Base-by-base conservation (phyloP, 495 filamentous ascomycete genomes). In the Talaromyces adpressus region DNA sequence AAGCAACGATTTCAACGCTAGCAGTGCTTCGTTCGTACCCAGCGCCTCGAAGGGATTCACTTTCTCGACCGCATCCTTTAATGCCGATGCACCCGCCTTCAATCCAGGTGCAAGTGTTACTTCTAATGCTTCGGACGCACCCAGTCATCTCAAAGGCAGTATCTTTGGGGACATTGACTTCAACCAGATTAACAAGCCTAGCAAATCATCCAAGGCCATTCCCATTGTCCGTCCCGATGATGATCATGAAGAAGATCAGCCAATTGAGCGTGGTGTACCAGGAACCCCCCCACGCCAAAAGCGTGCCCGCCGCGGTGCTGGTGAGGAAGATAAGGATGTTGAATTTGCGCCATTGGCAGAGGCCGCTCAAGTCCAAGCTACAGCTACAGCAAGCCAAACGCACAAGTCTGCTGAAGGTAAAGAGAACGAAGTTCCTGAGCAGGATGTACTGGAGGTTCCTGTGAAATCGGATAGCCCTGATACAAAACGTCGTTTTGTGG, bases 121-220 rank as follows among this genome's bases (percentile, higher is more conserved):
- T 51, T 67, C 65, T 29, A 68, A 64, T 34, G 67, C 61, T 32
- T 61, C 72, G 7, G 70, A 72, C 16, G 68, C 67, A 32, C 67
- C 72, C 9, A 61, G 67, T 6, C 64, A 58, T 16, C 63, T 70
- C 63, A 70, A 77, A 11, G 79, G 80, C 66, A 78, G 81, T 57
- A 93, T 95, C 64, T 96, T 94, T 72, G 82, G 86, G n/a, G 87
- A 87, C 34, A 85, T 92, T 66, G 84, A 90, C 59, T 68, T 91
- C 14, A 77, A 75, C 27, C 85, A 92, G 16, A 76, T 84, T 51
- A 73, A 81, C 22, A 86, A 88, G 68, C 78, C 88, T 14, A 61
- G 74, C 3, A 90, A 89, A 76, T 83, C 84, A 60, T 89, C 88
- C 4, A 97, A 91, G 73, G 90, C 90, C 29, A 82, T 96, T 63